Evolutionary conservation across 1,284 basidiomycete species (phyloP).

Genomic region (Singerocomus inundabilis): DNA sequence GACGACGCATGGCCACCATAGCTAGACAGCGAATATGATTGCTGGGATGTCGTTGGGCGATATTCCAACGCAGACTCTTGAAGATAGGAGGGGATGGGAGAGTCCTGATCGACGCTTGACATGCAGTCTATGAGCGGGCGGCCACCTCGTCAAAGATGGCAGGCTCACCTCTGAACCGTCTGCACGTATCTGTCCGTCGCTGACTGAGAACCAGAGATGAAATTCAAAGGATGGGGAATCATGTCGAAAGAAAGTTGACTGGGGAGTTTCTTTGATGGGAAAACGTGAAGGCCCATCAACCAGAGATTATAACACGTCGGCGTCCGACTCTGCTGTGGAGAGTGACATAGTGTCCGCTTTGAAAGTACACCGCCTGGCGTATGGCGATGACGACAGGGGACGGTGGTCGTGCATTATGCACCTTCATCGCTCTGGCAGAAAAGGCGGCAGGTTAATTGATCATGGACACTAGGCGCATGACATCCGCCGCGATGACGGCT

Average conservation of each 20-base stretch:
- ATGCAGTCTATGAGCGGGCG: constrained; percentile 9
- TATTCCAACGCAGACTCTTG: constrained; percentile 1
- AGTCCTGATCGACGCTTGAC: constrained; percentile 14
- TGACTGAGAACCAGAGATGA: constrained; percentile 1
- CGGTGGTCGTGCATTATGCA: constrained; percentile 23
- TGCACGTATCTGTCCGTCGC: constrained; percentile 1
- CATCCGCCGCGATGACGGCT: constrained; percentile 23
- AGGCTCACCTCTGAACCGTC: constrained; percentile 18
- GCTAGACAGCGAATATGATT: constrained; percentile 7
- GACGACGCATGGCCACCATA: not conserved
- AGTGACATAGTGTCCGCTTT: constrained; percentile 24
- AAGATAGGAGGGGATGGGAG: not conserved
- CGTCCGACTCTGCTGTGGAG: constrained; percentile 10
- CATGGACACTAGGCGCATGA: constrained; percentile 16
- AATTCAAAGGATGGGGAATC: constrained; percentile 15
- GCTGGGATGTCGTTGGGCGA: constrained; percentile 1
- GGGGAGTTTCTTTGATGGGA: constrained; percentile 24
- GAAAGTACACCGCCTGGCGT: constrained; percentile 19
- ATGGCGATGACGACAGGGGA: constrained; percentile 27
- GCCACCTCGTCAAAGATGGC: constrained; percentile 1
- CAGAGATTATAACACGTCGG: constrained; percentile 25
- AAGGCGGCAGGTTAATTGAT: constrained; percentile 26
- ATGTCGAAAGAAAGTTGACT: constrained; percentile 19
- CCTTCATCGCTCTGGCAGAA: constrained; percentile 25
- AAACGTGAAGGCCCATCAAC: constrained; percentile 13